These are phyloP conservation scores for Coriaria nepalensis DNA, from an alignment of 306 rosid genomes.

Conservation along the genomic window DNA sequence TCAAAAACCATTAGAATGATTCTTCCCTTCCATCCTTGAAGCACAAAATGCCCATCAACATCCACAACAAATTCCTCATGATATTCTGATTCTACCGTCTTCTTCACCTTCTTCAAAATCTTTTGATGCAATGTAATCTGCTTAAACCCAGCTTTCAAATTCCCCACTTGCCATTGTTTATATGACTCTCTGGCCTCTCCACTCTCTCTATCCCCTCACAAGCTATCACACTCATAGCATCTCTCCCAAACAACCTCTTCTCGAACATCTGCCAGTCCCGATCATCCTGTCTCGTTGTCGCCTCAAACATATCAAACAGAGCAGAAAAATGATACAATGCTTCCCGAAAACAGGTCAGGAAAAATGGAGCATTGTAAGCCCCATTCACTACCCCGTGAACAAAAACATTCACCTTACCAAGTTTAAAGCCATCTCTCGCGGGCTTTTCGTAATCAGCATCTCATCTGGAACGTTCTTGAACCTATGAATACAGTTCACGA, in stretches of 20 bases:
- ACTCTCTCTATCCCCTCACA: slow-evolving; percentile 66
- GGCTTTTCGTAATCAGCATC: slow-evolving; percentile 12
- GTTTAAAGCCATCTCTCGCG: slow-evolving; percentile 54
- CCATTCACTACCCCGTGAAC: slow-evolving; percentile 65
- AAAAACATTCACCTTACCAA: slow-evolving; percentile 44
- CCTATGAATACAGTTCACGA: slow-evolving; percentile 11
- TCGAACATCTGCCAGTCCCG: slow-evolving; percentile 38
- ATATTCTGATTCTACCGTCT: slow-evolving; percentile 36
- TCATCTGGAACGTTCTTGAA: slow-evolving; percentile 12
- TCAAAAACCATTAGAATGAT: slow-evolving; percentile 11
- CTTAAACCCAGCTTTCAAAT: slow-evolving; percentile 57
- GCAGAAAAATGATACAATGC: slow-evolving; percentile 67
- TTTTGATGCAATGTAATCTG: slow-evolving; percentile 39
- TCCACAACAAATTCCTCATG: slow-evolving; percentile 53
- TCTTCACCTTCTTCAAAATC: slow-evolving; percentile 26
- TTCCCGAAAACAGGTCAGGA: slow-evolving; percentile 54
- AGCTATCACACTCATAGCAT: slow-evolving; percentile 61
- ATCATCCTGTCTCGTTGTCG: slow-evolving; percentile 41
- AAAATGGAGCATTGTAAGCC: slow-evolving; percentile 60
- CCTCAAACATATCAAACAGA: slow-evolving; percentile 66
- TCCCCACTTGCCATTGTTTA: slow-evolving; percentile 77
- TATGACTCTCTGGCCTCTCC: slow-evolving; percentile 80
- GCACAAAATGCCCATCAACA: slow-evolving; percentile 58
- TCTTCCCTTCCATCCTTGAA: slow-evolving; percentile 85
- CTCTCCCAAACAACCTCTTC: slow-evolving; percentile 46